Base-by-base conservation (phyloP, 371 early-diverging fungal species). In the Umbelopsis sp. region DNA sequence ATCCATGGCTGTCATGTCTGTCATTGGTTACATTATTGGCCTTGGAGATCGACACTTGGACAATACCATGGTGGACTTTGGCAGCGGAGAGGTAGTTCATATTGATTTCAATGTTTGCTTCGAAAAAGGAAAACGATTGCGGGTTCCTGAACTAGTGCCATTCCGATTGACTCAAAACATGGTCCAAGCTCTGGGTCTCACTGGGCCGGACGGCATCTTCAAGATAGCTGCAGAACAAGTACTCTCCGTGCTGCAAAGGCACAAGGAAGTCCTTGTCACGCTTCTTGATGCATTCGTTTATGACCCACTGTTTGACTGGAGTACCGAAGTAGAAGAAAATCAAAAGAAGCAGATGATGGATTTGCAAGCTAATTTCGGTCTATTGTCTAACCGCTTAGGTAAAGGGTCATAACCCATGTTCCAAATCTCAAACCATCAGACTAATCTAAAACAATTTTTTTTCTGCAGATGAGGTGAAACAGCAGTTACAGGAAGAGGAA, bases 91-190 rank as follows among this genome's bases (percentile, higher is more conserved):
- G 57, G 72, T 98, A 6, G 90, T 99, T 9, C 99, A 99, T 85
- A 99, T 99, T 62, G 99, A 99, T 76, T 92, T 95, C 72, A 98
- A 97, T 65, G 96, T 99, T 32, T 94, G 98, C 44, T 99, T 99
- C 84, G 99, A 99, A 65, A 92, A 94, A 72, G 99, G 97, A 12
- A 84, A 84, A 68, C 76, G 85, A 51, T 84, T 99, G 10, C 89
- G 93, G 20, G 89, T 99, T 5, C 98, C 99, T 14, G 99, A 99
- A 80, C 86, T 87, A 35, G 99, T 99, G 0, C 99, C 99, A 2
- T 99, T 97, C 77, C 89, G 99, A 41, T 79, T 99, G 48, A 98
- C 98, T 3, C 92, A 93, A 70, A 97, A 98, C 69, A 67, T 96
- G 65, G 75, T 89, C 14, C 80, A 84, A 20, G 94, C 91, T 14